These are phyloP conservation scores for Ilyonectria sp. DNA, from an alignment of 2,329 filamentous ascomycete genomes.

Conservation along the genomic window DNA sequence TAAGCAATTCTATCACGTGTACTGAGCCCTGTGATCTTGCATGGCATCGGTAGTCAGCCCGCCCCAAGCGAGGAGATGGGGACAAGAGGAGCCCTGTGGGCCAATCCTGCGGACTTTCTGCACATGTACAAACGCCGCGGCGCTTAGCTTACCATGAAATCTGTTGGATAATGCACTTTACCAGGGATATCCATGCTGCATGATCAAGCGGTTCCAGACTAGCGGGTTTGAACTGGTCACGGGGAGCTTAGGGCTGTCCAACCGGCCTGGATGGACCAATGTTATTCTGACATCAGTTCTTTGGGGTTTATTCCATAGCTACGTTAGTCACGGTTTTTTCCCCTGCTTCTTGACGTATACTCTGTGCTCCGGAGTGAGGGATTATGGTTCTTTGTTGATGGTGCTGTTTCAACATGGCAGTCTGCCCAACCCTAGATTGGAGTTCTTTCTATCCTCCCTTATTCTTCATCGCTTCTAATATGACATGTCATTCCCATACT, in stretches of 20 bases:
- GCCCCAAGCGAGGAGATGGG: neutral
- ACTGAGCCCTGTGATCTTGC: neutral
- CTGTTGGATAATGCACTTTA: neutral
- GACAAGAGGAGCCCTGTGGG: neutral
- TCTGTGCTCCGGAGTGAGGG: too few species aligned
- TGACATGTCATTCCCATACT: neutral
- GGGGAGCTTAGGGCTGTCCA: neutral
- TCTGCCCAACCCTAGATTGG: neutral
- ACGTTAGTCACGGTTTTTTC: too few species aligned
- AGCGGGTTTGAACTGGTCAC: neutral
- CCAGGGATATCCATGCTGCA: slow-evolving; percentile 1
- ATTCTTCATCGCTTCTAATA: slow-evolving; percentile 13
- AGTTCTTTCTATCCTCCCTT: slow-evolving; percentile 4
- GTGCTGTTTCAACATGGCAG: neutral
- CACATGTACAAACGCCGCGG: neutral
- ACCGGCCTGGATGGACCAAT: neutral
- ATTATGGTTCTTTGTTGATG: neutral
- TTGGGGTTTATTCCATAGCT: neutral
- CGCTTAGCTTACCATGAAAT: neutral
- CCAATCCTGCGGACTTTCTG: neutral
- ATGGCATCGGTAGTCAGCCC: neutral
- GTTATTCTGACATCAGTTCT: neutral
- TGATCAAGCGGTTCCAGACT: neutral
- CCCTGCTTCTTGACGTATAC: neutral
- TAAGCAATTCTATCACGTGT: rapidly evolving